These are phyloP conservation scores for Cadophora sp. DNA, from an alignment of 2,329 filamentous ascomycete genomes.

Conservation along the genomic window DNA sequence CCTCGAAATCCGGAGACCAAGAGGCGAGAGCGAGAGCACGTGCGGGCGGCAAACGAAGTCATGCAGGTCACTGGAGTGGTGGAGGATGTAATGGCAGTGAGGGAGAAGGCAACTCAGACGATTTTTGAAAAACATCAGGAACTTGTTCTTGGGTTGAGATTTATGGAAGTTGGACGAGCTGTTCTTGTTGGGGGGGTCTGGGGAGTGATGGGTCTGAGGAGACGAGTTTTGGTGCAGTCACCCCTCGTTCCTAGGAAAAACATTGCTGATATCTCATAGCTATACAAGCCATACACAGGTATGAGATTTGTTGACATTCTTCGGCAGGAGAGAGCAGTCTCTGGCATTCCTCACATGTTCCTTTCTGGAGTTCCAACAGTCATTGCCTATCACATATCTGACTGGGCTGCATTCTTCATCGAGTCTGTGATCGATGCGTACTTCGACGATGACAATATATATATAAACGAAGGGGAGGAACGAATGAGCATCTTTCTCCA, in stretches of 20 bases:
- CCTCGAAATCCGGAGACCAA: conserved; percentile 38
- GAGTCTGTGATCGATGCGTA: conserved; percentile 36
- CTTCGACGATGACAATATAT: conserved; percentile 33
- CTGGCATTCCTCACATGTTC: conserved; percentile 35
- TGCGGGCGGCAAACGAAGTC: conserved; percentile 47
- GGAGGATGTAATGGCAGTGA: conserved; percentile 41
- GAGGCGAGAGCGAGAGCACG: conserved; percentile 37
- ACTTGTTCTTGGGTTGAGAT: conserved; percentile 39
- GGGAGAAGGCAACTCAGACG: conserved; percentile 33
- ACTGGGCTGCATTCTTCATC: conserved; percentile 37
- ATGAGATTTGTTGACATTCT: conserved; percentile 40
- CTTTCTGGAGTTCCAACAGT: conserved; percentile 42
- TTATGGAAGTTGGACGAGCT: conserved; percentile 41
- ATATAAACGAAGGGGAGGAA: conserved; percentile 3
- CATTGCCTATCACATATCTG: conserved; percentile 40
- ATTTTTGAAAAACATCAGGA: conserved; percentile 38
- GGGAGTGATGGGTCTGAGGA: conserved; percentile 44
- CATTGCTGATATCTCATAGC: conserved; percentile 34
- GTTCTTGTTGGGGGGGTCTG: conserved; percentile 43
- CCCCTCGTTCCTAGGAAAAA: neutral
- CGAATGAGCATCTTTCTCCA: conserved; percentile 11
- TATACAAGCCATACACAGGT: conserved; percentile 43
- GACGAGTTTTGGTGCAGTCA: conserved; percentile 42
- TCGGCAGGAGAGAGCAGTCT: conserved; percentile 33
- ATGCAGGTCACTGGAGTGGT: conserved; percentile 47